A percentile compares a stretch with the other conserved stretches of the same genome.
Evolutionary conservation across 2,329 filamentous ascomycete genomes (phyloP).

Genomic region (Cladorrhinum sp.): DNA sequence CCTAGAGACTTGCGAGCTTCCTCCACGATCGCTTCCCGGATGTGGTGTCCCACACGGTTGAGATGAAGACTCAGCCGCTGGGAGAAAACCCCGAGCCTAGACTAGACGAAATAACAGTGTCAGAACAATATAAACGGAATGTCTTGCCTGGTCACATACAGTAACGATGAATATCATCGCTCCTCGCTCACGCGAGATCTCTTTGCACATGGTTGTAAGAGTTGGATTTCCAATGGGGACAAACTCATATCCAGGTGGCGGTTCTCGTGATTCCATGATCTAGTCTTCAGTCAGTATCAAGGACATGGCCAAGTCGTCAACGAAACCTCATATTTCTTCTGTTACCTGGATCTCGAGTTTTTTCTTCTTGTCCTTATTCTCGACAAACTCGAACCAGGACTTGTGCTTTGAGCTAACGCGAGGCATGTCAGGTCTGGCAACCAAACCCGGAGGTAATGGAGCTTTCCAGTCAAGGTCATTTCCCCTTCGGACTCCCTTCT

Average conservation of each 20-base stretch:
- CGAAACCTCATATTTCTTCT: not conserved
- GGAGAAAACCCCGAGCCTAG: slow-evolving; percentile 34
- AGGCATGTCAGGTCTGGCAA: slow-evolving; percentile 31
- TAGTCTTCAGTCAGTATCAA: slow-evolving; percentile 35
- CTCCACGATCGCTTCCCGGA: slow-evolving; percentile 57
- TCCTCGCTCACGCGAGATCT: slow-evolving; percentile 58
- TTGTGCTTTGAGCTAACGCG: slow-evolving; percentile 53
- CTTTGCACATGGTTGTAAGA: slow-evolving; percentile 60
- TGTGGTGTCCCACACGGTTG: slow-evolving; percentile 59
- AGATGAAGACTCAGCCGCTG: slow-evolving; percentile 50
- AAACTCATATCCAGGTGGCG: slow-evolving; percentile 61
- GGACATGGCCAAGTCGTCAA: not conserved
- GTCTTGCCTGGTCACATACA: slow-evolving; percentile 39
- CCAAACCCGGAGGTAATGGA: slow-evolving; percentile 28
- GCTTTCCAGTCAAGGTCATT: slow-evolving; percentile 29
- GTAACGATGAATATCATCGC: slow-evolving; percentile 67
- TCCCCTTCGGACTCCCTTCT: slow-evolving; percentile 26
- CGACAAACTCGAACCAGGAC: slow-evolving; percentile 61
- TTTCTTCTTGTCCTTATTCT: slow-evolving; percentile 63
- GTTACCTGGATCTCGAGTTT: slow-evolving; percentile 60
- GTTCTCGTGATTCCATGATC: slow-evolving; percentile 50
- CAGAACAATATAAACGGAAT: slow-evolving; percentile 15
- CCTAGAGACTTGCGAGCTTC: slow-evolving; percentile 42
- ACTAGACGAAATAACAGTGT: slow-evolving; percentile 27
- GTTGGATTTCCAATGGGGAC: slow-evolving; percentile 61